Evolutionary conservation across 75 land plant genomes (phyloP).

Genomic region (Pinus tabuliformis): DNA sequence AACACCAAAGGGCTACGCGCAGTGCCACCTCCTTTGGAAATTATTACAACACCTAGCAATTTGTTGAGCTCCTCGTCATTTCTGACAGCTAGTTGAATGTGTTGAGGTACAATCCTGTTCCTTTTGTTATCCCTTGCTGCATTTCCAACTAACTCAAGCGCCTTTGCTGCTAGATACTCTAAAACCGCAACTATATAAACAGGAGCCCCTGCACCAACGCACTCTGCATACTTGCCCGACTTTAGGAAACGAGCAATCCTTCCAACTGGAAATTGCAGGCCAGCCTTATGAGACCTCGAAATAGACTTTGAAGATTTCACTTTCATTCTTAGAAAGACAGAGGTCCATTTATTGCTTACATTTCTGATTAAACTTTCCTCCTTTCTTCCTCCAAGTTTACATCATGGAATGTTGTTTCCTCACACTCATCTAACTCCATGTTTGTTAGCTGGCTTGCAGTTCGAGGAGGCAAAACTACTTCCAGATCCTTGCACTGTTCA

Average conservation of each 20-base stretch:
- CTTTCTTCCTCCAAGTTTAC: no score
- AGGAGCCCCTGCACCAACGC: conserved; percentile 45
- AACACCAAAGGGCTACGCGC: no score
- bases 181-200: conserved; percentile 42
- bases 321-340: no score
- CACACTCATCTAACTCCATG: no score
- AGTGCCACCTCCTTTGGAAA: no score
- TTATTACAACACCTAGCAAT: not conserved
- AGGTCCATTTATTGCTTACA: no score
- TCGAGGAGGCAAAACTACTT: no score
- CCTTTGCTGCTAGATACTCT: conserved; percentile 47
- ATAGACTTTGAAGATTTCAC: conserved; percentile 28
- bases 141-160: conserved; percentile 10
- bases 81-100: conserved; percentile 10
- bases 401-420: no score
- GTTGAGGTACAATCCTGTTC: conserved; percentile 10
- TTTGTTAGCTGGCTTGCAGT: no score
- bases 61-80: conserved; percentile 13
- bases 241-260: conserved; percentile 39
- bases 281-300: conserved; percentile 31
- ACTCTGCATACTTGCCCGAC: conserved; percentile 40
- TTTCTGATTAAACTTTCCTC: no score
- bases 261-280: conserved; percentile 44
- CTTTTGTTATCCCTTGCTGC: conserved; percentile 12
- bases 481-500: no score